phyloP scores from a whole-genome alignment of 345 rosid species.

The rapeseed (Brassica napus) region Da-Ae NC_063440.1:19262001-19262500 shows the following conservation, averaged over 20 bases:
- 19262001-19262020: slow-evolving; percentile 41
- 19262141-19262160: background rate
- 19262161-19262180: slow-evolving; percentile 9
- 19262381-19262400: background rate
- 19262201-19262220: background rate
- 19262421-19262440: background rate
- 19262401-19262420: background rate
- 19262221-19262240: background rate
- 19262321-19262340: background rate
- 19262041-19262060: slow-evolving; percentile 45
- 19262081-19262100: background rate
- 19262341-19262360: background rate
- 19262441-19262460: slow-evolving; percentile 43
- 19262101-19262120: background rate
- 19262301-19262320: background rate
- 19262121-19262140: background rate
- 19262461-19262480: slow-evolving; percentile 44
- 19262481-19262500: slow-evolving; percentile 50
- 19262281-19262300: background rate
- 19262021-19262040: slow-evolving; percentile 46
- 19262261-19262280: background rate
- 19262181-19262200: slow-evolving; percentile 2
- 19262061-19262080: slow-evolving; percentile 48
- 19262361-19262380: background rate
- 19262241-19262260: background rate